A percentile compares a stretch with the other conserved stretches of the same genome.
Evolutionary conservation across 257 asterid species (phyloP).

Genomic region (Scutellaria baicalensis): DNA sequence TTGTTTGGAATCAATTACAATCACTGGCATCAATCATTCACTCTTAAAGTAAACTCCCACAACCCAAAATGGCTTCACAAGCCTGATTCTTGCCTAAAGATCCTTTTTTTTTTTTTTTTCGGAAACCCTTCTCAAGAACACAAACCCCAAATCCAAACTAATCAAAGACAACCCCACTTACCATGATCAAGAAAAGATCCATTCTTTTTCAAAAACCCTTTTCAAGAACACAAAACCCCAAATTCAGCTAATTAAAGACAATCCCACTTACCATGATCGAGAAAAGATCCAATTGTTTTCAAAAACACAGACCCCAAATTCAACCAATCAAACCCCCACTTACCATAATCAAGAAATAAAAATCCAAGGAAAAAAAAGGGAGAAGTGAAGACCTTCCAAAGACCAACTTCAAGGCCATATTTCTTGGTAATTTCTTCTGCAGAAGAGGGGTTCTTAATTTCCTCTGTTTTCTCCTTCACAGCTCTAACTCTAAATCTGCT

Average conservation of each 20-base stretch:
- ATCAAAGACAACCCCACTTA: neutral
- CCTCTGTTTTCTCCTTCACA: constrained; percentile 71
- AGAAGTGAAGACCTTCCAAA: constrained; percentile 66
- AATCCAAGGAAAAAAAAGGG: neutral
- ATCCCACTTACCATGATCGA: no score
- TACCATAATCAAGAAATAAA: neutral
- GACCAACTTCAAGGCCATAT: constrained; percentile 95
- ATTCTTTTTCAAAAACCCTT: neutral
- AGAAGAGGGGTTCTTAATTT: constrained; percentile 43
- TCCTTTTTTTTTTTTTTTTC: no score
- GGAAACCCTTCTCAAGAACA: neutral
- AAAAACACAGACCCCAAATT: neutral
- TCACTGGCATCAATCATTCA: neutral
- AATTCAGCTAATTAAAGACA: neutral
- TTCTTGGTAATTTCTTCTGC: constrained; percentile 78
- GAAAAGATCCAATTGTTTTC: no score
- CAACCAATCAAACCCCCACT: neutral
- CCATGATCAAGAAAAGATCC: no score
- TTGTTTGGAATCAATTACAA: neutral
- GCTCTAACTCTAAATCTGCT: constrained; percentile 54
- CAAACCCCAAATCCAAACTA: neutral
- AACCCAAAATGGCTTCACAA: neutral
- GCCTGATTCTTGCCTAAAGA: neutral
- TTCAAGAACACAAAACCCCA: neutral
- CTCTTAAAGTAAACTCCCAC: neutral